Conservation (phyloP, 2,329 filamentous ascomycete species). For the Thermomyces lanuginosus region DNA sequence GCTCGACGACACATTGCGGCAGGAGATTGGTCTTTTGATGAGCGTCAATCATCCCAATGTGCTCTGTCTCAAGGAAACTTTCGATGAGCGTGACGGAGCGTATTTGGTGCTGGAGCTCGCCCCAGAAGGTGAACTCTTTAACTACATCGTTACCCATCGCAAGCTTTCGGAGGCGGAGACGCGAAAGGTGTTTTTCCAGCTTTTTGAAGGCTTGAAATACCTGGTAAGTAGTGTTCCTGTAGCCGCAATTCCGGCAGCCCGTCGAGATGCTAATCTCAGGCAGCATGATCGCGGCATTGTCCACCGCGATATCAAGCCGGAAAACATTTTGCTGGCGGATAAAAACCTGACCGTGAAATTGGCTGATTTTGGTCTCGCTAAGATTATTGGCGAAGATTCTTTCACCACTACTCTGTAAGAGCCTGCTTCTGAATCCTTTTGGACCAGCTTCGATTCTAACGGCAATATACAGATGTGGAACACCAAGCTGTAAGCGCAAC, state of each 20-base stretch:
- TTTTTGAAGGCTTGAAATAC: slow-evolving; percentile 91
- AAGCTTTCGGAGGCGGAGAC: slow-evolving; percentile 74
- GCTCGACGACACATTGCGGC: slow-evolving; percentile 72
- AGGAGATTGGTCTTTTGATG: slow-evolving; percentile 94
- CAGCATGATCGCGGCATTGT: slow-evolving; percentile 96
- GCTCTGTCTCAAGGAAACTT: slow-evolving; percentile 85
- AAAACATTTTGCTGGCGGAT: slow-evolving; percentile 83
- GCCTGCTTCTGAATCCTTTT: slow-evolving; percentile 1
- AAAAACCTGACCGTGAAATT: slow-evolving; percentile 76
- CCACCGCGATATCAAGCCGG: slow-evolving; percentile 92
- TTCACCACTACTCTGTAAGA: slow-evolving; percentile 81
- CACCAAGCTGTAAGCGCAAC: slow-evolving; percentile 57
- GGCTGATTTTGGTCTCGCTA: slow-evolving; percentile 90
- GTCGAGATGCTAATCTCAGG: slow-evolving; percentile 6
- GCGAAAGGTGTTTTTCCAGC: slow-evolving; percentile 71
- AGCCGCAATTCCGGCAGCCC: neutral
- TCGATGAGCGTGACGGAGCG: slow-evolving; percentile 77
- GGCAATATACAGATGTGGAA: slow-evolving; percentile 46
- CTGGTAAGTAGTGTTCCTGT: slow-evolving; percentile 44
- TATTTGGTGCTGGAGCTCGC: slow-evolving; percentile 86
- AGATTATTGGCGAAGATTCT: slow-evolving; percentile 96
- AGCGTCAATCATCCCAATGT: slow-evolving; percentile 90
- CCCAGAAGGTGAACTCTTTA: slow-evolving; percentile 87
- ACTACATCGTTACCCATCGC: slow-evolving; percentile 78
- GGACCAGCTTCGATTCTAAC: slow-evolving; percentile 11